Percentiles rank a stretch among this genome's conserved stretches.
Conservation (phyloP, 1,284 basidiomycete species). For the Cystobasidium sp. region DNA sequence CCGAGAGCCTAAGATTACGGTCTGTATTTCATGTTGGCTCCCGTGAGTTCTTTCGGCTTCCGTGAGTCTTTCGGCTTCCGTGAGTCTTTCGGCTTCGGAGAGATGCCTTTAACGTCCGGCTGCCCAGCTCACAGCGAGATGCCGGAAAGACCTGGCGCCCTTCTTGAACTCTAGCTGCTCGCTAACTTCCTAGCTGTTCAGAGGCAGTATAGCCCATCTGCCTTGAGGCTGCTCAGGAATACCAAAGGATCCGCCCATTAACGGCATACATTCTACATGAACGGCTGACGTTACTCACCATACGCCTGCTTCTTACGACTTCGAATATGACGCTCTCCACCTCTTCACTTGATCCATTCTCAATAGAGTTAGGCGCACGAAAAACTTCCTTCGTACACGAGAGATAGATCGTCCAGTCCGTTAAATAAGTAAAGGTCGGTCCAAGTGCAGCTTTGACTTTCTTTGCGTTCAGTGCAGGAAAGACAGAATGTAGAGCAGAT, state of each 20-base stretch:
- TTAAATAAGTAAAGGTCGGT: slow-evolving; percentile 35
- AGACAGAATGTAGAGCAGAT: slow-evolving; percentile 31
- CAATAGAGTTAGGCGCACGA: neutral
- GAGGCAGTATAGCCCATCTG: neutral
- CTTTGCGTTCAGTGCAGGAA: slow-evolving; percentile 26
- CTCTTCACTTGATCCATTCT: neutral
- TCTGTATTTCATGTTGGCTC: too few relatives aligned
- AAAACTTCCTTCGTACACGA: slow-evolving; percentile 12
- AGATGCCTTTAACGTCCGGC: too few relatives aligned
- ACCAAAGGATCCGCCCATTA: neutral
- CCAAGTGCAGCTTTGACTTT: slow-evolving; percentile 28
- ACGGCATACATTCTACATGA: neutral
- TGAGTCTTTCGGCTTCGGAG: too few relatives aligned
- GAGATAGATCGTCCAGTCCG: slow-evolving; percentile 30
- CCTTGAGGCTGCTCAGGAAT: slow-evolving; percentile 1
- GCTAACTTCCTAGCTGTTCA: neutral
- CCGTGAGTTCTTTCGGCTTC: too few relatives aligned
- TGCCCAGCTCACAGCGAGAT: too few relatives aligned
- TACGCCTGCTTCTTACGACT: slow-evolving; percentile 3
- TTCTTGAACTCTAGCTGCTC: neutral
- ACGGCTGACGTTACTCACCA: neutral
- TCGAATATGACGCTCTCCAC: neutral
- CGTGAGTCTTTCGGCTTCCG: too few relatives aligned
- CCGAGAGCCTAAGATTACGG: too few relatives aligned
- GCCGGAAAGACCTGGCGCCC: too few relatives aligned